Conservation (phyloP, 2,329 filamentous ascomycete genomes). For the Nemania serpens region DNA sequence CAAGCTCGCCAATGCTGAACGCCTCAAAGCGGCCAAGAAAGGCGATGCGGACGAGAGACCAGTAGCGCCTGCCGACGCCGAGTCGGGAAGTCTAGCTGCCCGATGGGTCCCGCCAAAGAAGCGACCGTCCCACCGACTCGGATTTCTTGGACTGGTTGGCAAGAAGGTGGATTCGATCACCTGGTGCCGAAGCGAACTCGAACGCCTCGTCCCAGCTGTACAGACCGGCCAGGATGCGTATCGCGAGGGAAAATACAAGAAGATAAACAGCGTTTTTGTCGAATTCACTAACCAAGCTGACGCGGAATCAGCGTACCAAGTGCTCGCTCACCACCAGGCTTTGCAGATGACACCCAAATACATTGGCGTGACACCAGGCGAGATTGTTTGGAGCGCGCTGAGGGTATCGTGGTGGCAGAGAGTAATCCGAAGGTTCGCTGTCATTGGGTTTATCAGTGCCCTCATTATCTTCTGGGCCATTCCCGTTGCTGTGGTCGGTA, state of each 20-base stretch:
- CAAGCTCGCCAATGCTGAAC: slow-evolving; percentile 73
- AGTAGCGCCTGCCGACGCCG: slow-evolving; percentile 61
- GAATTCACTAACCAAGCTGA: slow-evolving; percentile 84
- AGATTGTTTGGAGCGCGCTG: slow-evolving; percentile 88
- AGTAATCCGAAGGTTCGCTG: slow-evolving; percentile 71
- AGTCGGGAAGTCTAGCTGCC: slow-evolving; percentile 72
- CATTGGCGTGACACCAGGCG: slow-evolving; percentile 78
- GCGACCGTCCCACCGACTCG: slow-evolving; percentile 75
- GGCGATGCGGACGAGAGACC: slow-evolving; percentile 47
- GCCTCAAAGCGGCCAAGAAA: slow-evolving; percentile 70
- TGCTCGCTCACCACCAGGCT: slow-evolving; percentile 83
- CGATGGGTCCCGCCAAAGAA: slow-evolving; percentile 76
- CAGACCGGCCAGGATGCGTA: slow-evolving; percentile 71
- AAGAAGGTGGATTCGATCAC: slow-evolving; percentile 95
- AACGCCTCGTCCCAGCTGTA: slow-evolving; percentile 73
- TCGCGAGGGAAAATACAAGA: slow-evolving; percentile 65
- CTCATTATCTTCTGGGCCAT: slow-evolving; percentile 87
- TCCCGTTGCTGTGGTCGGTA: slow-evolving; percentile 77
- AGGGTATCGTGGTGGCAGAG: slow-evolving; percentile 86
- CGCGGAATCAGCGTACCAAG: slow-evolving; percentile 86
- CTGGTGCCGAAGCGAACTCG: slow-evolving; percentile 80
- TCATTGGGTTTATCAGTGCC: slow-evolving; percentile 72
- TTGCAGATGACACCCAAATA: slow-evolving; percentile 86
- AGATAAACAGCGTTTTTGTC: slow-evolving; percentile 81
- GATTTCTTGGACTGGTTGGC: slow-evolving; percentile 71